Percentiles rank a stretch among this genome's conserved stretches.
These are phyloP conservation scores for Pneumocystis jirovecii DNA, from an alignment of 1,139 yeast species.

Conservation along the genomic window DNA sequence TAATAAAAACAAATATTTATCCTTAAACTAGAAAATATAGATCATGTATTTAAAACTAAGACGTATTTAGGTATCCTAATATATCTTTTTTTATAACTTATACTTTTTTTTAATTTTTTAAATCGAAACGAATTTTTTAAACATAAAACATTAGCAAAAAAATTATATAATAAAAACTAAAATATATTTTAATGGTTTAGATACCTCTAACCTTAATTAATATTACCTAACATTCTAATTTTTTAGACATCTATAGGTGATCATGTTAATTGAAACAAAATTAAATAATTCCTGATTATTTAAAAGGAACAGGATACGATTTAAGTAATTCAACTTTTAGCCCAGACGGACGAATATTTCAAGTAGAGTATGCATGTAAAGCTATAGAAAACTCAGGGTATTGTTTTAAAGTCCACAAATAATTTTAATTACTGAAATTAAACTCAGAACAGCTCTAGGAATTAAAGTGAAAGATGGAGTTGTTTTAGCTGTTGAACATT, in stretches of 20 bases:
- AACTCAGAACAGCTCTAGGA: slow-evolving; percentile 59
- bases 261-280: neutral
- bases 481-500: slow-evolving; percentile 90
- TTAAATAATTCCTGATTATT: slow-evolving; percentile 39
- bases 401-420: slow-evolving; percentile 20
- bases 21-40: neutral
- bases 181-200: neutral
- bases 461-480: slow-evolving; percentile 85
- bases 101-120: neutral
- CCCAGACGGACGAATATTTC: slow-evolving; percentile 93
- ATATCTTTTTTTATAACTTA: no score
- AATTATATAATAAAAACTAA: neutral
- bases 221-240: slow-evolving; percentile 24
- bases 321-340: slow-evolving; percentile 77
- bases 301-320: slow-evolving; percentile 91
- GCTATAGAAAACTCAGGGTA: slow-evolving; percentile 71
- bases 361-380: slow-evolving; percentile 93
- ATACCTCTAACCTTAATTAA: neutral
- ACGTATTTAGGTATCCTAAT: neutral
- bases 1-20: neutral
- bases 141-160: neutral
- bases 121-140: neutral
- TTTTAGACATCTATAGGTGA: slow-evolving; percentile 29
- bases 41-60: neutral
- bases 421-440: slow-evolving; percentile 27